Evolutionary conservation across 2,329 filamentous ascomycete species (phyloP).

Genomic region (Ilyonectria mors-panacis): DNA sequence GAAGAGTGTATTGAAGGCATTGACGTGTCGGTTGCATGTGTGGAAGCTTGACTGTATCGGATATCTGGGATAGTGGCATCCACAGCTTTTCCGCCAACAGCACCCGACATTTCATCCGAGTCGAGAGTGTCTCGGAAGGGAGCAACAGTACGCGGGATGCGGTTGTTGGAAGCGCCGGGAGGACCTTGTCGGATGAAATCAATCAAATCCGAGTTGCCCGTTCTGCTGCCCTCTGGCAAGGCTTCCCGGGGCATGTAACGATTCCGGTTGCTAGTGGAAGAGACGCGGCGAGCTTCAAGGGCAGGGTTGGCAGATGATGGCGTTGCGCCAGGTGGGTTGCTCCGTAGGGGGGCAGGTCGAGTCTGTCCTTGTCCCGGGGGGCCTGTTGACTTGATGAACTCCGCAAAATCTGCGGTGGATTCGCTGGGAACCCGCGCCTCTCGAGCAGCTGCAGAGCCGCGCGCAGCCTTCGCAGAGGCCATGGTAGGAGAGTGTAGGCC

Average conservation of each 20-base stretch:
- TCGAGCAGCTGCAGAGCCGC: slow-evolving; percentile 64
- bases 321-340: slow-evolving; percentile 37
- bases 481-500: slow-evolving; percentile 40
- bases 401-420: slow-evolving; percentile 85
- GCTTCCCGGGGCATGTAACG: slow-evolving; percentile 82
- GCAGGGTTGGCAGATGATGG: slow-evolving; percentile 51
- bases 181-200: slow-evolving; percentile 95
- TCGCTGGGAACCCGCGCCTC: slow-evolving; percentile 81
- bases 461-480: slow-evolving; percentile 37
- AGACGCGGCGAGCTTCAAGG: slow-evolving; percentile 57
- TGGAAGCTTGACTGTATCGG: slow-evolving; percentile 70
- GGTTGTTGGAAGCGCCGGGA: slow-evolving; percentile 70
- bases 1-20: slow-evolving; percentile 73
- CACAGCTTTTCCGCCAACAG: slow-evolving; percentile 68
- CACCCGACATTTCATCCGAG: slow-evolving; percentile 77
- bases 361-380: slow-evolving; percentile 67
- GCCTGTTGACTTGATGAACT: slow-evolving; percentile 90
- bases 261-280: slow-evolving; percentile 60
- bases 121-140: slow-evolving; percentile 90
- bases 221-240: slow-evolving; percentile 69
- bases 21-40: slow-evolving; percentile 71
- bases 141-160: slow-evolving; percentile 86
- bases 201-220: slow-evolving; percentile 88
- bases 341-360: slow-evolving; percentile 53
- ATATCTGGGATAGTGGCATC: slow-evolving; percentile 71